phyloP scores from a whole-genome alignment of 2,329 filamentous ascomycete species.

The Talaromyces verruculosus region DNA sequence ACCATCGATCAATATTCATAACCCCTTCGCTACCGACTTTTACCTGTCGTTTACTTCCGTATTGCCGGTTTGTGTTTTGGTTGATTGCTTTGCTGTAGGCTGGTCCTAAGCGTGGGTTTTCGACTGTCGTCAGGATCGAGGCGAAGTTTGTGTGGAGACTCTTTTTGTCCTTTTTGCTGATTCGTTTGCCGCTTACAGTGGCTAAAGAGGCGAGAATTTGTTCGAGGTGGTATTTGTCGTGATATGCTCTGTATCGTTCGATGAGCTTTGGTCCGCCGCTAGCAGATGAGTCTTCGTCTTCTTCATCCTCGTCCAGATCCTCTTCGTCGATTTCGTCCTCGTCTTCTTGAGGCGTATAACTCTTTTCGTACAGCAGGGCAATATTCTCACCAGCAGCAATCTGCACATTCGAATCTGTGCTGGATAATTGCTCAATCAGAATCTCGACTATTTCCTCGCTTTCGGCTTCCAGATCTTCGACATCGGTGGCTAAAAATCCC shows the following conservation, averaged over 20 bases:
- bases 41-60: constrained; percentile 63
- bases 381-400: constrained; percentile 77
- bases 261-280: constrained; percentile 49
- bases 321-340: constrained; percentile 56
- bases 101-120: constrained; percentile 66
- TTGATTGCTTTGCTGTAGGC: constrained; percentile 65
- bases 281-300: constrained; percentile 30
- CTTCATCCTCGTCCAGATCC: constrained; percentile 29
- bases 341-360: constrained; percentile 58
- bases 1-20: constrained; percentile 70
- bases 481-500: constrained; percentile 74
- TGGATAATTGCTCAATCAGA: constrained; percentile 82
- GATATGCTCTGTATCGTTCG: constrained; percentile 68
- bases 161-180: constrained; percentile 67
- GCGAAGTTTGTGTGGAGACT: constrained; percentile 65
- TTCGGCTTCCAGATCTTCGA: constrained; percentile 70
- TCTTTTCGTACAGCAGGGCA: constrained; percentile 77
- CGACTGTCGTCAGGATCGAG: constrained; percentile 65
- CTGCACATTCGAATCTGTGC: constrained; percentile 69
- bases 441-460: constrained; percentile 73
- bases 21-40: constrained; percentile 58
- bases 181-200: constrained; percentile 59
- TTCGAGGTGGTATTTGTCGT: constrained; percentile 61
- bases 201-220: constrained; percentile 61
- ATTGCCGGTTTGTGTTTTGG: constrained; percentile 58